Percentiles rank a stretch among this genome's conserved stretches.
phyloP scores from a whole-genome alignment of 352 stramenopile genomes.

The Phytophthora colocasiae region DNA sequence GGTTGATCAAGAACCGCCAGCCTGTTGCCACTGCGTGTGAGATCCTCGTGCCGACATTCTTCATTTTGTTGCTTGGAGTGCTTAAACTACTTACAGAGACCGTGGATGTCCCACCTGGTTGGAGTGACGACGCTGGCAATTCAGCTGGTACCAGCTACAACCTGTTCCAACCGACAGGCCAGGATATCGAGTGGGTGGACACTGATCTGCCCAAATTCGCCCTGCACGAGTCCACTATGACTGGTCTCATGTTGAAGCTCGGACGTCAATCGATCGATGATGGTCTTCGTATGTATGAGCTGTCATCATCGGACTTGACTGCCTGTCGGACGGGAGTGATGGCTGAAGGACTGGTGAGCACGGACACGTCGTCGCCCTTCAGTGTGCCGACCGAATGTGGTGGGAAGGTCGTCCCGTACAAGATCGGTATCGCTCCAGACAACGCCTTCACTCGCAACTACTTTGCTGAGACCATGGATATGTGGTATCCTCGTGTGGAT shows the following conservation, averaged over 20 bases:
- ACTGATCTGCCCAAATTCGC: slow-evolving; percentile 48
- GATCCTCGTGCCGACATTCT: slow-evolving; percentile 54
- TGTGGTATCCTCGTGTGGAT: slow-evolving; percentile 66
- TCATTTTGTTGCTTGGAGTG: slow-evolving; percentile 58
- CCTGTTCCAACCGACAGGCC: slow-evolving; percentile 48
- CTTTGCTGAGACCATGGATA: slow-evolving; percentile 52
- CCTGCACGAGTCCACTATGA: slow-evolving; percentile 58
- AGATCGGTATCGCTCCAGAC: slow-evolving; percentile 60
- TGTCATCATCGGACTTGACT: slow-evolving; percentile 30
- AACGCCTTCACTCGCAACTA: slow-evolving; percentile 64
- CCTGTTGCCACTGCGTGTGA: slow-evolving; percentile 53
- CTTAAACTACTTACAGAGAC: slow-evolving; percentile 16
- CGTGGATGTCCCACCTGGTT: slow-evolving; percentile 54
- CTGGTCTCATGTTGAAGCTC: slow-evolving; percentile 59
- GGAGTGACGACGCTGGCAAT: slow-evolving; percentile 41
- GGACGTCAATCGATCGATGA: slow-evolving; percentile 46
- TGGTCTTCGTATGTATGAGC: slow-evolving; percentile 44
- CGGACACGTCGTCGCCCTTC: slow-evolving; percentile 39
- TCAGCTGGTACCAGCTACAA: slow-evolving; percentile 50
- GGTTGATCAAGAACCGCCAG: slow-evolving; percentile 64
- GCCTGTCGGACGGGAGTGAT: slow-evolving; percentile 39
- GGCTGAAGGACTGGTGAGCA: slow-evolving; percentile 41
- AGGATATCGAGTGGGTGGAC: slow-evolving; percentile 42
- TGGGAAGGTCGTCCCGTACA: slow-evolving; percentile 55
- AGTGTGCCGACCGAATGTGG: slow-evolving; percentile 39